phyloP scores from a whole-genome alignment of 2,329 filamentous ascomycete genomes.

The Myriangium duriaei region DNA sequence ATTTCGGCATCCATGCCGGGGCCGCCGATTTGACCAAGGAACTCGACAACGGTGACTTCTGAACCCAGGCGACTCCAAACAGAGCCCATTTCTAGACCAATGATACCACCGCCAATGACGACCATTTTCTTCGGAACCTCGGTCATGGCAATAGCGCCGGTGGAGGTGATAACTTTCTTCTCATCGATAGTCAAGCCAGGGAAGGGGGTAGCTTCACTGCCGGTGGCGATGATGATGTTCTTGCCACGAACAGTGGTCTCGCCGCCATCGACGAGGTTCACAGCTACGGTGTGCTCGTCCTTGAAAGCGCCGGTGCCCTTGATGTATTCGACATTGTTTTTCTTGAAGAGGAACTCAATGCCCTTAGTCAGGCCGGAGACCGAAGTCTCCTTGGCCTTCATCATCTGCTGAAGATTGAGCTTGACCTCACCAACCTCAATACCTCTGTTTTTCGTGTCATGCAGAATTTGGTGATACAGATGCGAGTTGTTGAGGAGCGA shows the following conservation, averaged over 20 bases:
- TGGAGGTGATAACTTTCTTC: constrained; percentile 94
- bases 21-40: constrained; percentile 88
- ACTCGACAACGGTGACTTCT: constrained; percentile 96
- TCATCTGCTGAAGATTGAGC: constrained; percentile 87
- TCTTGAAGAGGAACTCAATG: constrained; percentile 96
- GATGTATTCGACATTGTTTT: constrained; percentile 97
- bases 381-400: constrained; percentile 96
- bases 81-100: constrained; percentile 94
- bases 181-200: constrained; percentile 92
- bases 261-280: constrained; percentile 80
- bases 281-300: constrained; percentile 82
- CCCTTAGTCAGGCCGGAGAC: constrained; percentile 86
- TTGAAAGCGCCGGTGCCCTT: constrained; percentile 83
- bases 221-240: constrained; percentile 97
- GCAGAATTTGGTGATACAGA: constrained; percentile 90
- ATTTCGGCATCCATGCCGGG: constrained; percentile 96
- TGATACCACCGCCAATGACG: constrained; percentile 96
- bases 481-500: constrained; percentile 99
- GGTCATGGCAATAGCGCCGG: constrained; percentile 77
- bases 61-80: constrained; percentile 91
- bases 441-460: constrained; percentile 93
- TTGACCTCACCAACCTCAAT: constrained; percentile 97
- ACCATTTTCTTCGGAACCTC: constrained; percentile 93
- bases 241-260: constrained; percentile 79
- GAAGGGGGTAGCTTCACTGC: constrained; percentile 90